phyloP scores from a whole-genome alignment of 768 basidiomycete species.

The Mycena pura region DNA sequence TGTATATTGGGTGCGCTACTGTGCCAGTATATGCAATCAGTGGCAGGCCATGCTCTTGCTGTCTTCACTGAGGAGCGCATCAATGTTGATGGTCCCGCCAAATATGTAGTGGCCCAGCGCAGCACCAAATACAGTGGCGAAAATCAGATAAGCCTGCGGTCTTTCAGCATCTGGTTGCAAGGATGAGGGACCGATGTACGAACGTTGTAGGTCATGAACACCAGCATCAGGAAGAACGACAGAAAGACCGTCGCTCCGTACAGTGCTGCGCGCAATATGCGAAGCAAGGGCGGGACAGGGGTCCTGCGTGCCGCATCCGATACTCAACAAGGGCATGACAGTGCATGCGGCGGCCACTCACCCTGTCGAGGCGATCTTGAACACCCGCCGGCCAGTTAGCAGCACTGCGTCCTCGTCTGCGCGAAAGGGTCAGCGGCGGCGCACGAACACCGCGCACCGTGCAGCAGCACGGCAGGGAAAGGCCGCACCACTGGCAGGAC shows the following conservation, averaged over 20 bases:
- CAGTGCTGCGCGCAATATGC: conserved; percentile 65
- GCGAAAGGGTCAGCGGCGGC: conserved; percentile 33
- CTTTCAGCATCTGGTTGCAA: background rate
- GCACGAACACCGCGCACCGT: background rate
- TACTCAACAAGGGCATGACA: background rate
- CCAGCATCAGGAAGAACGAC: conserved; percentile 92
- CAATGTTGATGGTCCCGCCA: conserved; percentile 66
- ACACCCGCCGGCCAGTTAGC: conserved; percentile 52
- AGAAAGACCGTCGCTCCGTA: conserved; percentile 82
- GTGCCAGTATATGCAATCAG: conserved; percentile 50
- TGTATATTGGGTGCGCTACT: too few species aligned
- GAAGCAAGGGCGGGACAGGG: conserved; percentile 55
- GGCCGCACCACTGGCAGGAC: conserved; percentile 27
- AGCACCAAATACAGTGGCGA: conserved; percentile 84
- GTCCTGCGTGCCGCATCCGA: conserved; percentile 41
- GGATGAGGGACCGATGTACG: conserved; percentile 34
- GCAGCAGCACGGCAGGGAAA: conserved; percentile 40
- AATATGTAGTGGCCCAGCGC: conserved; percentile 84
- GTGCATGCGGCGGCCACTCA: conserved; percentile 37
- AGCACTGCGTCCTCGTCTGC: conserved; percentile 60
- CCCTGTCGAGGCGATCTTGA: conserved; percentile 48
- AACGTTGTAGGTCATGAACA: conserved; percentile 98
- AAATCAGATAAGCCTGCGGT: conserved; percentile 83
- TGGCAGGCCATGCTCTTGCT: conserved; percentile 84
- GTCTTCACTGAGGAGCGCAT: conserved; percentile 57